Evolutionary conservation across 1,139 yeast genomes (phyloP), one percentile per base, ranked within the genome.

Genomic region (Geotrichum aggregatum): DNA sequence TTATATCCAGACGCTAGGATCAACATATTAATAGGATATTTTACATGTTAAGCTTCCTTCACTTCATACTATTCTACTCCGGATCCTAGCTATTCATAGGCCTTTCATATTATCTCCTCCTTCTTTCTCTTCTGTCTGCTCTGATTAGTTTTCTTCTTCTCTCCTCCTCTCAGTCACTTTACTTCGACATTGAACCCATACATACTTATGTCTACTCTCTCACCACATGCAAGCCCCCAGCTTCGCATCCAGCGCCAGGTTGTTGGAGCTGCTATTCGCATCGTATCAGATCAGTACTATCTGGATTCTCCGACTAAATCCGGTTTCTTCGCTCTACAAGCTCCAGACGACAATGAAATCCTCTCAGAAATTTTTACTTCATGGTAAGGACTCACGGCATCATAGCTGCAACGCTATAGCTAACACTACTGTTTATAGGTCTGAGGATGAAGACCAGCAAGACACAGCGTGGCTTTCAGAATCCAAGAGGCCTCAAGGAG

Each of bases 241-340:
- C 49, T n/a, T 49, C 52, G 7, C 45, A n/a, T 44, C 1, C 33
- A 34, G 16, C 50, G 41, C 16, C 50, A 50, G 36, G 19, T 38
- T 11, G 50, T 50, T 11, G 54, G 54, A 3, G 54, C 54, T 8
- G 54, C 54, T 7, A 41, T 50, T 22, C 19, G 54, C 11, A 33
- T 50, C 8, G 54, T 50, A 2, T 43, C 44, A 44, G 22, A 35
- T 19, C 41, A 39, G 11, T 18, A 28, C 16, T n/a, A 33, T 6
- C 13, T 45, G 5, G 49, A 50, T 10, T 39, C 49, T 3, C 45
- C 54, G 22, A 33, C 14, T 11, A 33, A 11, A 33, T 6, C 38
- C 21, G 19, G 18, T 19, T 19, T 42, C 24, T 10, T 18, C 11
- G 22, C 22, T n/a, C n/a, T n/a, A 14, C 19, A 36, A n/a, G 39